These are phyloP conservation scores for Diplodia corticola DNA, from an alignment of 2,329 filamentous ascomycete genomes.

Conservation along the genomic window DNA sequence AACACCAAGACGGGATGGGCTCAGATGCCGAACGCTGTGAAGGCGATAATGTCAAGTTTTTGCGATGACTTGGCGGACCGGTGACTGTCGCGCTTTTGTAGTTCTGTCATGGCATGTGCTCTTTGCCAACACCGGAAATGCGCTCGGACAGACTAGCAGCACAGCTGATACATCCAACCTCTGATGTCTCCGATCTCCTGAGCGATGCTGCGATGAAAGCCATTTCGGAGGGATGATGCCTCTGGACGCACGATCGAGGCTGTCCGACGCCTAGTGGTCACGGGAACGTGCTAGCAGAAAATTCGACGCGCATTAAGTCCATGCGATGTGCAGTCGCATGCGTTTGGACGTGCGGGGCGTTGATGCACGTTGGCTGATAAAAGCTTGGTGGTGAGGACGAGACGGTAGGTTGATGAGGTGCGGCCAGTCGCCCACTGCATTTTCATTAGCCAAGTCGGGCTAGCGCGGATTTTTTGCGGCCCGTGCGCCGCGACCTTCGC, in stretches of 20 bases:
- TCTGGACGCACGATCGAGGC: not conserved
- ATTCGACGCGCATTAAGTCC: not conserved
- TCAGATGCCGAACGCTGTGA: not conserved
- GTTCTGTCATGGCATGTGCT: constrained; percentile 17
- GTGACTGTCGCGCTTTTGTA: constrained; percentile 11
- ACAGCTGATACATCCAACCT: constrained; percentile 1
- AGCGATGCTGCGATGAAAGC: not conserved
- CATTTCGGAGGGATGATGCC: not conserved
- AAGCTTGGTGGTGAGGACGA: constrained; percentile 1
- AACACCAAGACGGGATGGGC: not conserved
- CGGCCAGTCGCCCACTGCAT: not conserved
- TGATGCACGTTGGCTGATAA: constrained; percentile 8
- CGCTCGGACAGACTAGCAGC: constrained; percentile 11
- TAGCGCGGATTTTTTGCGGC: not conserved
- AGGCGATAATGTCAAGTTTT: not conserved
- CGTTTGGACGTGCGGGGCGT: not conserved
- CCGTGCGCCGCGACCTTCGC: constrained; percentile 8
- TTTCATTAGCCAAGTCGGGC: not conserved
- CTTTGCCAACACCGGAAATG: constrained; percentile 15
- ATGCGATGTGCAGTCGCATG: not conserved
- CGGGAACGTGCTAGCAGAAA: not conserved
- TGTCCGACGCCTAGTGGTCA: not conserved
- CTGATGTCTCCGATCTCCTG: not conserved
- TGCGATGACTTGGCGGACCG: not conserved
- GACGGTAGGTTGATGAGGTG: constrained; percentile 21